Conservation (phyloP, 768 basidiomycete genomes). For the Auriculariales sp. region DNA sequence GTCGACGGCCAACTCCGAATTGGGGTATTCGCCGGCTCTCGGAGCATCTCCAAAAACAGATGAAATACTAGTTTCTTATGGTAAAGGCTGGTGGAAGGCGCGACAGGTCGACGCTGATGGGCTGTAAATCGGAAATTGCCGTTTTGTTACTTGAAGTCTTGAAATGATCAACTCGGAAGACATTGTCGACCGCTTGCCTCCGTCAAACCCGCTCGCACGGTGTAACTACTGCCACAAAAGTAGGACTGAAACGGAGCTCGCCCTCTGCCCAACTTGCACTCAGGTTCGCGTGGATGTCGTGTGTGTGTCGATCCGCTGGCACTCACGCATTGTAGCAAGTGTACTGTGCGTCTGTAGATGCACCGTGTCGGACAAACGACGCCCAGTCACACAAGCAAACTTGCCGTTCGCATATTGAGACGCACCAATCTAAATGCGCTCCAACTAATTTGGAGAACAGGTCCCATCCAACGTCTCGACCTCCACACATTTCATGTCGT, state of each 20-base stretch:
- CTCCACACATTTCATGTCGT: background rate
- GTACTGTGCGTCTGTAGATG: background rate
- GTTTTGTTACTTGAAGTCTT: too few species aligned
- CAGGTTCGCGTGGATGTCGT: too few species aligned
- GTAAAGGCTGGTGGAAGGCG: slow-evolving; percentile 70
- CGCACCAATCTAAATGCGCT: background rate
- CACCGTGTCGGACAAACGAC: background rate
- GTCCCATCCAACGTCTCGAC: background rate
- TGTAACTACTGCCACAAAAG: too few species aligned
- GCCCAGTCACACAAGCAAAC: background rate
- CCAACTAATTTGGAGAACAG: too few species aligned
- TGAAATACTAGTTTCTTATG: slow-evolving; percentile 80
- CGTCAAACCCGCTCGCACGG: background rate
- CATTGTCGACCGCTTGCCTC: too few species aligned
- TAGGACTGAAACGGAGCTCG: background rate
- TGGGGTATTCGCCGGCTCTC: slow-evolving; percentile 52
- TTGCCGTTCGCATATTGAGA: background rate
- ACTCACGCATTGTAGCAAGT: background rate
- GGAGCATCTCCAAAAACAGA: slow-evolving; percentile 60
- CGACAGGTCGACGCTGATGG: too few species aligned
- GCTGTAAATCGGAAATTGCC: too few species aligned
- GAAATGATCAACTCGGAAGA: too few species aligned
- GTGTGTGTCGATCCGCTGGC: background rate
- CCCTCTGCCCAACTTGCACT: background rate
- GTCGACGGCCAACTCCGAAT: slow-evolving; percentile 53